Evolutionary conservation across 345 rosid species (phyloP).

Genomic region (Microthlaspi erraticum): DNA sequence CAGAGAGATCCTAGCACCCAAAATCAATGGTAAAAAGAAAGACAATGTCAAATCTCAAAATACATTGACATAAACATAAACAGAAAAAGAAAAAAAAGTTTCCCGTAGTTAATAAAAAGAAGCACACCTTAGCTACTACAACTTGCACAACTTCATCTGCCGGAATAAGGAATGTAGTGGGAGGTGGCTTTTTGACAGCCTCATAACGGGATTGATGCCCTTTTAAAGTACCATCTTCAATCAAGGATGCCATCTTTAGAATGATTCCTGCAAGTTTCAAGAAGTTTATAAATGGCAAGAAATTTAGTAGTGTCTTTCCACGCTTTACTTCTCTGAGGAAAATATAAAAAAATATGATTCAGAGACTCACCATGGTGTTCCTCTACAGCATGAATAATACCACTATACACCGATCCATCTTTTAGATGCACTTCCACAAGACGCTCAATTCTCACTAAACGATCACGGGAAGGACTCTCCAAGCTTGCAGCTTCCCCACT

Average conservation of each 20-base stretch:
- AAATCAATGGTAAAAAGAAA: constrained; percentile 25
- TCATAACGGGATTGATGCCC: constrained; percentile 64
- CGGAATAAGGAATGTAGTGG: constrained; percentile 69
- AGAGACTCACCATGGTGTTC: constrained; percentile 73
- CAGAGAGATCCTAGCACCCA: constrained; percentile 71
- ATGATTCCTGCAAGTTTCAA: constrained; percentile 65
- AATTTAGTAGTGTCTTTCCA: constrained; percentile 15
- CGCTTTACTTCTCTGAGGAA: constrained; percentile 17
- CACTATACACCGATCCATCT: constrained; percentile 83
- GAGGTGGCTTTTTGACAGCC: constrained; percentile 67
- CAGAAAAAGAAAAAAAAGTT: constrained; percentile 14
- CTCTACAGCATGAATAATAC: constrained; percentile 80
- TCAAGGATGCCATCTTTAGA: constrained; percentile 89
- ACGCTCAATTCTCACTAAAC: constrained; percentile 77
- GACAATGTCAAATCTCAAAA: constrained; percentile 29
- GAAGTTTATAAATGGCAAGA: constrained; percentile 25
- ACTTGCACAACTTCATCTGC: constrained; percentile 90
- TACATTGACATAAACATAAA: constrained; percentile 19
- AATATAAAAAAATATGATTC: constrained; percentile 33
- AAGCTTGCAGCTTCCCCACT: constrained; percentile 56
- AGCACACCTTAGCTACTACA: constrained; percentile 82
- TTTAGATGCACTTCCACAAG: constrained; percentile 87
- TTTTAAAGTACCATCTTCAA: constrained; percentile 58
- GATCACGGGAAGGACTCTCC: constrained; percentile 64
- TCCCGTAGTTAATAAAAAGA: constrained; percentile 16